These are phyloP conservation scores for Ceratobasidium sp. DNA, from an alignment of 1,284 basidiomycete genomes.

Conservation along the genomic window DNA sequence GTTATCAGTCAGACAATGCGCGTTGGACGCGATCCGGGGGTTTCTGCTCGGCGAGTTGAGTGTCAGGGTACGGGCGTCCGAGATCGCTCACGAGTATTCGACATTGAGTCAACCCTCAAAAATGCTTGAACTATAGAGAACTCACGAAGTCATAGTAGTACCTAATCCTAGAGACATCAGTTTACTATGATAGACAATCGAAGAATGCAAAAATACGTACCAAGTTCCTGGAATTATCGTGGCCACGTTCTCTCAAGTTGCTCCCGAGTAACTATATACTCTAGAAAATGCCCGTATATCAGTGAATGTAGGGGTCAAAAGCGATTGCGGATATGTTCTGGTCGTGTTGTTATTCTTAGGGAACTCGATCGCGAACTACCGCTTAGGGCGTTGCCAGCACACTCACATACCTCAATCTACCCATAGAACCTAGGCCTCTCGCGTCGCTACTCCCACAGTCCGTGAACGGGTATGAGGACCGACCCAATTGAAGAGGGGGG, in stretches of 20 bases:
- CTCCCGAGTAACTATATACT: conserved; percentile 61
- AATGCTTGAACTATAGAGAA: conserved; percentile 43
- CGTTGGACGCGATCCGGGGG: conserved; percentile 48
- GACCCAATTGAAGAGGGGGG: too few relatives aligned
- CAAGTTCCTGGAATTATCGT: too few relatives aligned
- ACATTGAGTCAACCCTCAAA: not conserved
- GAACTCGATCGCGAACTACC: conserved; percentile 42
- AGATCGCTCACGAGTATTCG: conserved; percentile 45
- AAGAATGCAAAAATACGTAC: too few relatives aligned
- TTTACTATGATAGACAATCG: too few relatives aligned
- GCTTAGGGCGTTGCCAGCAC: too few relatives aligned
- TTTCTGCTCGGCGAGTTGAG: conserved; percentile 49
- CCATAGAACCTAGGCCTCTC: too few relatives aligned
- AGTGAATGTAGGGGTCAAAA: too few relatives aligned
- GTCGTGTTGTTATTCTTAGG: conserved; percentile 60
- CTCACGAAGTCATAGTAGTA: conserved; percentile 64
- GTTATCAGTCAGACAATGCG: conserved; percentile 47
- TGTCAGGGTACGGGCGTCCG: conserved; percentile 48
- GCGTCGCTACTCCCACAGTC: too few relatives aligned
- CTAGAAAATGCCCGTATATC: not conserved
- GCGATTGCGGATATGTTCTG: conserved; percentile 58
- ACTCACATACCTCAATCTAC: too few relatives aligned
- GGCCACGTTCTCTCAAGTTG: conserved; percentile 64
- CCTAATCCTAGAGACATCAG: too few relatives aligned
- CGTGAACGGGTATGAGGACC: too few relatives aligned